Percentiles rank a stretch among this genome's conserved stretches.
These are phyloP conservation scores for Saccharomycopsis babjevae DNA, from an alignment of 805 yeast species.

Conservation along the genomic window DNA sequence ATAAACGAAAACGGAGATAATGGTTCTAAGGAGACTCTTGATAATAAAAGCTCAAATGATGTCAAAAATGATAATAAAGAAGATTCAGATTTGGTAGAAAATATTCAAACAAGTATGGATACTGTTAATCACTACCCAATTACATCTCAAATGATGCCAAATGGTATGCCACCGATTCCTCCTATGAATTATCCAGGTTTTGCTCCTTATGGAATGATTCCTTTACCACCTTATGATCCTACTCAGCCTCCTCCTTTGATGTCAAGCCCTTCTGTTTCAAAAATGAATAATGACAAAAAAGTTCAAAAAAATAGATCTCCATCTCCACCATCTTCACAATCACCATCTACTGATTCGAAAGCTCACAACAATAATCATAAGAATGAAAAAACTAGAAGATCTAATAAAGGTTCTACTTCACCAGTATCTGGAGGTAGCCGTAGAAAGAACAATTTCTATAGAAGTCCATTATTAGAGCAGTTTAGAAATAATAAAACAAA, in stretches of 20 bases:
- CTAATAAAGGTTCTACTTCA: conserved; percentile 7
- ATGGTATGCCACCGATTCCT: background rate
- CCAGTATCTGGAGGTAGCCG: conserved; percentile 3
- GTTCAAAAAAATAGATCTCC: conserved; percentile 3
- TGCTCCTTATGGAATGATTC: conserved; percentile 31
- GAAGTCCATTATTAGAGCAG: conserved; percentile 78
- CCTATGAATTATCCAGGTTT: conserved; percentile 43
- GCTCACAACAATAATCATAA: background rate
- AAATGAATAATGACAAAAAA: conserved; percentile 1
- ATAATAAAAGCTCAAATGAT: background rate
- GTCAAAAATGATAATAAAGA: background rate
- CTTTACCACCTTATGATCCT: conserved; percentile 18
- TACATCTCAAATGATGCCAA: background rate
- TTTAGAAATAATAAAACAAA: conserved; percentile 55
- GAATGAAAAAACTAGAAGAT: conserved; percentile 3
- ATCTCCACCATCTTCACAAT: conserved; percentile 6
- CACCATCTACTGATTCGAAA: background rate
- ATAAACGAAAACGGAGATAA: conserved; percentile 7
- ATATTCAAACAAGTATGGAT: background rate
- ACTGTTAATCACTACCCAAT: background rate
- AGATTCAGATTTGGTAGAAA: background rate
- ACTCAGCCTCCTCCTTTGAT: conserved; percentile 4
- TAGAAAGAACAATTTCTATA: conserved; percentile 37
- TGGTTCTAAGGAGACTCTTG: conserved; percentile 11
- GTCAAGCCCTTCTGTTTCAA: conserved; percentile 5